Conservation (phyloP, 257 asterid species). For the Penstemon davidsonii region DNA sequence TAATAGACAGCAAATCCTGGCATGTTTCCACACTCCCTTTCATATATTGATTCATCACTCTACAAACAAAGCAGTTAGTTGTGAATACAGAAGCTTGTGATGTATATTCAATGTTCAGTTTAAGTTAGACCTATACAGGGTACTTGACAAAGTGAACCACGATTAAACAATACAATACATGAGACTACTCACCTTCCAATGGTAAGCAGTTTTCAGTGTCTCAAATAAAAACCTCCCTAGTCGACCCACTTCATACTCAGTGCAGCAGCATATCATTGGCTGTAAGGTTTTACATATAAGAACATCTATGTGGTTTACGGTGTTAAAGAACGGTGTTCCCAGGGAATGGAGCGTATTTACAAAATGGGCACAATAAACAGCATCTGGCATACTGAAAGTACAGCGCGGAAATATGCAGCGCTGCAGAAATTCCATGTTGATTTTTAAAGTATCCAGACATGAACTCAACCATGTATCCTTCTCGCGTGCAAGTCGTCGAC, state of each 20-base stretch:
- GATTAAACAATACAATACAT: slow-evolving; percentile 10
- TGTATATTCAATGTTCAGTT: slow-evolving; percentile 1
- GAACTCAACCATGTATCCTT: slow-evolving; percentile 99
- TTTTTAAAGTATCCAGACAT: slow-evolving; percentile 95
- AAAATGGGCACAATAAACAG: slow-evolving; percentile 91
- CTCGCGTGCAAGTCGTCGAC: slow-evolving; percentile 79
- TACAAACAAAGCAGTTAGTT: slow-evolving; percentile 33
- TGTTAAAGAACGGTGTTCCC: slow-evolving; percentile 97
- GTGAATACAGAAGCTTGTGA: slow-evolving; percentile 1
- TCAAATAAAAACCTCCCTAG: slow-evolving; percentile 90
- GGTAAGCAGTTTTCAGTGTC: slow-evolving; percentile 91
- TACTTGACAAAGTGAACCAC: not conserved
- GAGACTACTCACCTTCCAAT: slow-evolving; percentile 76
- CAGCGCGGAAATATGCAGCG: slow-evolving; percentile 99
- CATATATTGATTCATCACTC: slow-evolving; percentile 92
- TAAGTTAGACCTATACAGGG: slow-evolving; percentile 6
- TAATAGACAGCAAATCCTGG: slow-evolving; percentile 99
- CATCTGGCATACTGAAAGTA: slow-evolving; percentile 98
- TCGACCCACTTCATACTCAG: slow-evolving; percentile 99
- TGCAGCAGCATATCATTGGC: slow-evolving; percentile 99
- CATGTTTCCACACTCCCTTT: slow-evolving; percentile 98
- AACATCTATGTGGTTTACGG: slow-evolving; percentile 97
- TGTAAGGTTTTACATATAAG: slow-evolving; percentile 96
- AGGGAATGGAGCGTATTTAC: slow-evolving; percentile 97
- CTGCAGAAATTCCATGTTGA: slow-evolving; percentile 98